Base-by-base conservation (phyloP, 805 yeast genomes). In the Cyberlindnera mrakii region DNA sequence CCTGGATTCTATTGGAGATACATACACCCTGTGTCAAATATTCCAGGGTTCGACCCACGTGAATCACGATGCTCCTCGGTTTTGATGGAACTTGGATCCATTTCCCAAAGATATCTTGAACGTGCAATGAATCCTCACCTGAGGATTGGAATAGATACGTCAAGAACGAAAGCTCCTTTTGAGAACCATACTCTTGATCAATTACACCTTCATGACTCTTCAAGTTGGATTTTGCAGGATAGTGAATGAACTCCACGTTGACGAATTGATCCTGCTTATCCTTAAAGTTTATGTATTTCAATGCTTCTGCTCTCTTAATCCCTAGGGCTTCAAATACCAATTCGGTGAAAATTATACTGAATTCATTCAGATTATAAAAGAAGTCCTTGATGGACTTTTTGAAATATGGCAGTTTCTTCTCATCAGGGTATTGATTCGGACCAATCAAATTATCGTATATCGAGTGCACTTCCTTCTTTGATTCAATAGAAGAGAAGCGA, bases 161-260 rank as follows among this genome's bases (percentile, higher is more conserved):
- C 30, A 80, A 52, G 49, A 80, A 65, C 82, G 2, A 78, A 71
- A 52, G n/a, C n/a, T 82, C 88, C 43, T 82, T 69, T 52, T 82
- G 87, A 2, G 84, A 55, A 11, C 51, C 49, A 29, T 51, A 57
- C n/a, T 51, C 51, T 50, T 71, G 75, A 48, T 55, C 63, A 0
- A 74, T 68, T 5, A 66, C 42, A 30, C 68, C 56, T 42, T 64
- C 70, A 0, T 71, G 64, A 40, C 65, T 68, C 27, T 68, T 52
- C 48, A 68, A 72, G 3, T 72, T 72, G 5, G 30, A 11, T 20
- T 31, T 37, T 18, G 49, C 31, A 16, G 72, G 72, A 44, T 68
- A 68, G 5, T 71, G 63, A 4, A 65, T 55, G 6, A 68, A 47
- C 45, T 68, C 66, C 65, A 68, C 56, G 41, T 68, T 65, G 30